Base-by-base conservation (phyloP, 164 flowering plant species). In the Umbellularia californica region DNA sequence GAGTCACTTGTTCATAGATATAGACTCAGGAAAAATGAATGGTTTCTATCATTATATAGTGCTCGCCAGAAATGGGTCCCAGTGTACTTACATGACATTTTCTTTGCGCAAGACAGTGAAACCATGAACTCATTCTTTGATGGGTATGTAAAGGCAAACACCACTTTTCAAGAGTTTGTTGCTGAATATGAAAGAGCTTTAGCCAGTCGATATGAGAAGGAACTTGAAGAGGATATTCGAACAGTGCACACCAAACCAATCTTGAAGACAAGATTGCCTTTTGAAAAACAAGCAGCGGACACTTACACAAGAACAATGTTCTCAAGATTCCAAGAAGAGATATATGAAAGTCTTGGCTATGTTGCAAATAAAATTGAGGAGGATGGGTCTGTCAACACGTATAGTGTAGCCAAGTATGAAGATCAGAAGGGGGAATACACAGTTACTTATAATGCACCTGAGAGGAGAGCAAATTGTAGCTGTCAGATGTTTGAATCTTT, bases 31-130 rank as follows among this genome's bases (percentile, higher is more conserved):
- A 67, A 76, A 63, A 66, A 65, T 76, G 74, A 76, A 71, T 71
- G 74, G 78, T 64, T 71, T 65, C 74, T 64, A 50, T 30, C 71
- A 11, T 17, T 70, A 24, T 76, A 71, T 15, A 65, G 65, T 50
- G 62, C 73, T 71, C 78, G 78, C 22, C 74, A 65, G 50, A 71
- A 72, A 33, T 76, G 78, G 78, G 78, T 76, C 17, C 78, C 78
- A 2, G 74, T 63, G 9, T 76, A 76, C 70, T 67, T 76, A 68
- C 70, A 52, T 10, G 73, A 76, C 30, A 65, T 74, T 27, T 76
- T 71, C 73, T 71, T 76, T 76, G 78, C 50, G 11, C 70, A 76
- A 33, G 24, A 35, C 55, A 76, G 65, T 63, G 74, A 65, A 65
- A 71, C 47, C 17, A 76, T 76, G 27, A 66, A 76, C 65, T 76